Evolutionary conservation across 2,329 filamentous ascomycete genomes (phyloP).

Genomic region (Diaporthe citri): DNA sequence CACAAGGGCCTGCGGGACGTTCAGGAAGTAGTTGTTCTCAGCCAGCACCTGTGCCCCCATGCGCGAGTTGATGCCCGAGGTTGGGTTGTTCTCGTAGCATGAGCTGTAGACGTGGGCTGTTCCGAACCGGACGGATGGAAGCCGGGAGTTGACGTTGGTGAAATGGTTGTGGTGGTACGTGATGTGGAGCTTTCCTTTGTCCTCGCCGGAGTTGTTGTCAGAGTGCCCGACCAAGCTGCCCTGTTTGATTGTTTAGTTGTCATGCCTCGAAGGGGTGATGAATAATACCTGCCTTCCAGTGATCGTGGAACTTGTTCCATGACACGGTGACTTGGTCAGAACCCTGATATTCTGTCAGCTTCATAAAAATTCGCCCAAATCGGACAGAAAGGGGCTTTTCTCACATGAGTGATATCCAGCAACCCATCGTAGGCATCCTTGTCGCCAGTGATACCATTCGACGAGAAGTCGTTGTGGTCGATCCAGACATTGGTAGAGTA

Average conservation of each 20-base stretch:
- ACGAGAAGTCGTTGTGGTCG: conserved; percentile 67
- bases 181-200: conserved; percentile 58
- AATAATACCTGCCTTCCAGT: conserved; percentile 63
- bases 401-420: conserved; percentile 67
- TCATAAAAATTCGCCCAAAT: neutral
- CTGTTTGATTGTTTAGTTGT: neutral
- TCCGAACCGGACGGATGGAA: conserved; percentile 62
- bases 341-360: conserved; percentile 2
- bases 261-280: neutral
- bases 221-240: conserved; percentile 70
- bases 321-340: conserved; percentile 40
- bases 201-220: conserved; percentile 63
- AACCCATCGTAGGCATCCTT: conserved; percentile 71
- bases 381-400: conserved; percentile 52
- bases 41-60: conserved; percentile 65
- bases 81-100: conserved; percentile 59
- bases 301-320: conserved; percentile 56
- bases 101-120: conserved; percentile 62
- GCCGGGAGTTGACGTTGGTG: conserved; percentile 59
- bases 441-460: conserved; percentile 59
- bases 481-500: conserved; percentile 58
- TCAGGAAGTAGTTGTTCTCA: conserved; percentile 63
- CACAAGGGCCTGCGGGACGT: conserved; percentile 55
- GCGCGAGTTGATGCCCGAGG: conserved; percentile 66
- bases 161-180: conserved; percentile 66